Base-by-base conservation (phyloP, 768 basidiomycete genomes). In the Tylopilus sp. region DNA sequence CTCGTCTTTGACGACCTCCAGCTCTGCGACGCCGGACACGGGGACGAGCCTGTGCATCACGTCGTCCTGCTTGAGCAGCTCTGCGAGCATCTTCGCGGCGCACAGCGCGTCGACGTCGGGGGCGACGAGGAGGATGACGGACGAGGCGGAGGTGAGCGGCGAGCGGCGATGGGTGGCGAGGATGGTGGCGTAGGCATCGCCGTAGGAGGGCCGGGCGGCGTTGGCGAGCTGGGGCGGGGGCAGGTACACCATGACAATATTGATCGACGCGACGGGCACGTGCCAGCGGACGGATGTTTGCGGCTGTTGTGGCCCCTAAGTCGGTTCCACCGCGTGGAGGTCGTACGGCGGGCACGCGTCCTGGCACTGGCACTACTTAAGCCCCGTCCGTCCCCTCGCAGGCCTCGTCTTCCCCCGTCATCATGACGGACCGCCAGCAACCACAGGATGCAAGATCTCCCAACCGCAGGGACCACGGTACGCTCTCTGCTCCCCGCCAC, bases 71-170 rank as follows among this genome's bases (percentile, higher is more conserved):
- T 84, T 88, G 72, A 99, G 85, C 17, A 99, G 75, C 30, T 86
- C 85, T 12, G 88, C 86, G 41, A 98, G 81, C 83, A 98, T 96
- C 41, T 86, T 82, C 6, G 91, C 86, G 11, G 93, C 93, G 67
- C 92, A 94, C 7, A 98, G 75, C 6, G 91, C 91, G 72, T 99
- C 96, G 47, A 94, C 89, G 65, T 95, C 90, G 11, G 92, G 89
- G 3, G 91, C 85, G 42, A 91, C 92, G 51, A 95, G 83, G 45
- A 96, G 79, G 59, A 90, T 81, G 55, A 94, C 85, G 1, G 91
- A 90, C 11, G 90, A 86, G 2, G 89, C 91, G 4, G 91, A 85
- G 13, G 86, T 83, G 36, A 83, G 76, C 2, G 88, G 88, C 0
- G 86, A 85, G 42, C 85, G 81, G 31, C 89, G 77, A 58, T 90